These are phyloP conservation scores for Wickerhamiella parazyma DNA, from an alignment of 805 yeast species.

Conservation along the genomic window DNA sequence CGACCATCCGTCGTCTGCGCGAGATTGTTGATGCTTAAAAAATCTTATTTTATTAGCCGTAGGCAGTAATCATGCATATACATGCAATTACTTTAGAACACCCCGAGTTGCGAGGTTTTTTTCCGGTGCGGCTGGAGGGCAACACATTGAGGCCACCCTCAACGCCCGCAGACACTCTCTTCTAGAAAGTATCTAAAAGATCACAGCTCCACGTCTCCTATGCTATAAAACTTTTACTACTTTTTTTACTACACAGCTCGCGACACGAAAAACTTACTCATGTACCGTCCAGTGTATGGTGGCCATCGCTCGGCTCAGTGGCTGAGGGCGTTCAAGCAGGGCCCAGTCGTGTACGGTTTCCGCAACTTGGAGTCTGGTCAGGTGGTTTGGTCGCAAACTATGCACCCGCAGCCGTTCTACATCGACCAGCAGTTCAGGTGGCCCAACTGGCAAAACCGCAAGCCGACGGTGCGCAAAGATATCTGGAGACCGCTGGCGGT, in stretches of 20 bases:
- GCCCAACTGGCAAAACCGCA: conserved; percentile 82
- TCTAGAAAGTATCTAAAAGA: too few species aligned
- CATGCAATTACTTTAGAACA: neutral
- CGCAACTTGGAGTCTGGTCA: conserved; percentile 82
- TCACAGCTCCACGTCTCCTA: too few species aligned
- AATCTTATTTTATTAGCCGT: conserved; percentile 6
- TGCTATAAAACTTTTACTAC: too few species aligned
- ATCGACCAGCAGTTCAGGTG: conserved; percentile 58
- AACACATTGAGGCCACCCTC: too few species aligned
- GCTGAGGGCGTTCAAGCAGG: conserved; percentile 47
- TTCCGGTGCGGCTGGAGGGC: too few species aligned
- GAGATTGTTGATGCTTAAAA: conserved; percentile 97
- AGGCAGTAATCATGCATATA: conserved; percentile 4
- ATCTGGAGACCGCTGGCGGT: conserved; percentile 87
- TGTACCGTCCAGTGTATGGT: conserved; percentile 17
- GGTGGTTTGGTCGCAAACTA: conserved; percentile 76
- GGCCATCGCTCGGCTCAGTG: conserved; percentile 44
- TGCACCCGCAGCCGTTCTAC: conserved; percentile 36
- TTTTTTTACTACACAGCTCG: too few species aligned
- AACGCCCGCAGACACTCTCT: too few species aligned
- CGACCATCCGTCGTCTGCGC: conserved; percentile 99
- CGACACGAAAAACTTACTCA: conserved; percentile 1
- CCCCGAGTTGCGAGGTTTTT: too few species aligned
- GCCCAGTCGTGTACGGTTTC: conserved; percentile 74
- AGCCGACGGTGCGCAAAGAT: conserved; percentile 69